Evolutionary conservation across 148 eudicot species (phyloP), one percentile per base, ranked within the genome.

Genomic region (Tetragonia tetragonoides): DNA sequence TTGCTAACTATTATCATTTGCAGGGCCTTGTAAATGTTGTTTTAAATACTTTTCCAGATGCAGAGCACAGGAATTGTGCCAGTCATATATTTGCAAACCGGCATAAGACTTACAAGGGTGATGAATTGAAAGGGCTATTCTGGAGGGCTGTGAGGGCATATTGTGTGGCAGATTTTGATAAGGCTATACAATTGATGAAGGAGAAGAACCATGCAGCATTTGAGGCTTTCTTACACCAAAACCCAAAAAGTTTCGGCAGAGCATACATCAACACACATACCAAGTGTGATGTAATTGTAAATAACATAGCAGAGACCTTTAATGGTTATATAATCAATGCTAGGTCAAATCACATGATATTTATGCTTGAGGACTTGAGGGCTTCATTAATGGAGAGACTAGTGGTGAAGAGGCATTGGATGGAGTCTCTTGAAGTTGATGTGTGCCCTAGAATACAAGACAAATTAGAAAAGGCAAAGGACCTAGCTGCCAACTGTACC

Each of bases 361-460:
- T 41, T 20, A 68, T 77, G 79, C 4, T 68, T 1, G 73, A 77
- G 12, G 79, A 77, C 4, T 68, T 77, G 1, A 67, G 79, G 18
- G 6, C 1, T 42, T 51, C 66, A 3, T 39, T 77, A 6, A 68
- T 77, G 61, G 14, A 54, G 12, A 69, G 57, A 8, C 2, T 40
- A 5, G 72, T 28, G 16, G 12, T 2, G 3, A 68, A 59, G 24
- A 68, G 15, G 44, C 20, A 10, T 23, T 24, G 14, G 39, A 54
- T 68, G 73, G 40, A 77, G 66, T 1, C 14, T 0, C 3, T 0
- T 2, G 20, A 8, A 0, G 2, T 11, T 0, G 0, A 9, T 10
- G 7, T 77, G 0, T 77, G 73, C 20, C 73, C 73, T 56, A 67
- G 39, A 8, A 49, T 77, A 3, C 53, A 53, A 56, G 21, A 21